Conservation (phyloP, 129 eudicot species). For the sunflower (Helianthus annuus) region DNA sequence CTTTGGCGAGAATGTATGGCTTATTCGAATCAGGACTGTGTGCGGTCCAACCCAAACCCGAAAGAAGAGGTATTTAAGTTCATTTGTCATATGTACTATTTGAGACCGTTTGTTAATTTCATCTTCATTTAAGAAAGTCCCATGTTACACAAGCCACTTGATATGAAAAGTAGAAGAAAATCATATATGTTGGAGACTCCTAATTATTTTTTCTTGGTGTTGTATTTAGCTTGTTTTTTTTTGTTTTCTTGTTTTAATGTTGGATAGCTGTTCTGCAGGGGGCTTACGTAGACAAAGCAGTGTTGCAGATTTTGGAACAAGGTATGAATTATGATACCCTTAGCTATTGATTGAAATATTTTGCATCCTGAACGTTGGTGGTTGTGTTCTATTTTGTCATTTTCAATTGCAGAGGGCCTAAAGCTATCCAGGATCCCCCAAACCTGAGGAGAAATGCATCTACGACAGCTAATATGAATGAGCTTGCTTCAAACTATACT, state of each 20-base stretch:
- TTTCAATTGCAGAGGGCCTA: slow-evolving; percentile 50
- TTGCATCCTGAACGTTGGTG: background rate
- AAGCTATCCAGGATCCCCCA: slow-evolving; percentile 48
- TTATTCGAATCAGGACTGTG: slow-evolving; percentile 68
- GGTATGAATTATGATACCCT: slow-evolving; percentile 30
- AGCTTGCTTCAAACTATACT: slow-evolving; percentile 44
- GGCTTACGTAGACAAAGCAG: slow-evolving; percentile 84
- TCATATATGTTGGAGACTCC: background rate
- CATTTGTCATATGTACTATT: slow-evolving; percentile 4
- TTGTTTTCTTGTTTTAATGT: slow-evolving; percentile 9
- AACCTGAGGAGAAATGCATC: slow-evolving; percentile 80
- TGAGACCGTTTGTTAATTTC: background rate
- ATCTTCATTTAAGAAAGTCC: background rate
- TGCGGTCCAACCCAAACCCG: slow-evolving; percentile 57
- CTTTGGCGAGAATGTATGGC: slow-evolving; percentile 64
- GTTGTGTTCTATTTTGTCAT: slow-evolving; percentile 1
- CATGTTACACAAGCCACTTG: background rate
- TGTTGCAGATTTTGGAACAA: slow-evolving; percentile 65
- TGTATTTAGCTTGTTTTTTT: slow-evolving; percentile 1
- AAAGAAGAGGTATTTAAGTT: slow-evolving; percentile 50
- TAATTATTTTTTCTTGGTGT: background rate
- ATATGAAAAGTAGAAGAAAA: background rate
- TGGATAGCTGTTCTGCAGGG: slow-evolving; percentile 45
- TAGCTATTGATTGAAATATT: background rate
- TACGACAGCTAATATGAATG: slow-evolving; percentile 63